Conservation (phyloP, 352 stramenopile genomes). For the Pythium myriotylum region DNA sequence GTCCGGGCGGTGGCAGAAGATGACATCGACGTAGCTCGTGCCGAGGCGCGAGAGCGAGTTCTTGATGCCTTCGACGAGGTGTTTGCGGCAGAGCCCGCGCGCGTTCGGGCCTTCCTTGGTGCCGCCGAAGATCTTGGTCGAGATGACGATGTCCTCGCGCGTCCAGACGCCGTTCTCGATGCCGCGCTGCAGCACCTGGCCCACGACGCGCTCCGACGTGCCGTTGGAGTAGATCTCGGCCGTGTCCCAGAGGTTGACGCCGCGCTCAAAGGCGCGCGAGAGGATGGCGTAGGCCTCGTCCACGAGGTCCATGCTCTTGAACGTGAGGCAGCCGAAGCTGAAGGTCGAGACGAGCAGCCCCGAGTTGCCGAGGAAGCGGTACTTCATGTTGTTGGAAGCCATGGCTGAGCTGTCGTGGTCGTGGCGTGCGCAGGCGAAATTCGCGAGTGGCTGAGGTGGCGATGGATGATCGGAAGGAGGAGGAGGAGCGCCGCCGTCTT, state of each 20-base stretch:
- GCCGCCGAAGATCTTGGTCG: conserved; percentile 57
- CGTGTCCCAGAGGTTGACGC: too few relatives aligned
- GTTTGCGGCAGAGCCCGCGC: conserved; percentile 37
- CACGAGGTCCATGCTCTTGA: not conserved
- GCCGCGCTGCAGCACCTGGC: conserved; percentile 27
- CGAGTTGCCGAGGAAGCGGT: conserved; percentile 25
- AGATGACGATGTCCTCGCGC: conserved; percentile 52
- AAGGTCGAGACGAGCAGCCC: too few relatives aligned
- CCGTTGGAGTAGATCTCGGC: conserved; percentile 38
- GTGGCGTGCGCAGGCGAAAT: too few relatives aligned
- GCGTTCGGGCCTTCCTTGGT: conserved; percentile 24
- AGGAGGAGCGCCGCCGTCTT: too few relatives aligned
- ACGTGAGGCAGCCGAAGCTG: not conserved
- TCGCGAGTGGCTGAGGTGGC: too few relatives aligned
- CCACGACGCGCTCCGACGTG: conserved; percentile 34
- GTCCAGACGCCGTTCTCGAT: conserved; percentile 22
- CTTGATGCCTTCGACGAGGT: conserved; percentile 49
- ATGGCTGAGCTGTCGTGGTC: too few relatives aligned
- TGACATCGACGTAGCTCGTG: conserved; percentile 41
- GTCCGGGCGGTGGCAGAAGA: conserved; percentile 40
- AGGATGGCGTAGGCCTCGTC: conserved; percentile 3
- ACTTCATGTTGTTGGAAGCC: conserved; percentile 25
- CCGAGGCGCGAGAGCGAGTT: conserved; percentile 42
- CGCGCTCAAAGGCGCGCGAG: conserved; percentile 9
- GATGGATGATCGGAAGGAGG: too few relatives aligned